These are phyloP conservation scores for Pythium aristosporum DNA, from an alignment of 352 stramenopile genomes.

Conservation along the genomic window DNA sequence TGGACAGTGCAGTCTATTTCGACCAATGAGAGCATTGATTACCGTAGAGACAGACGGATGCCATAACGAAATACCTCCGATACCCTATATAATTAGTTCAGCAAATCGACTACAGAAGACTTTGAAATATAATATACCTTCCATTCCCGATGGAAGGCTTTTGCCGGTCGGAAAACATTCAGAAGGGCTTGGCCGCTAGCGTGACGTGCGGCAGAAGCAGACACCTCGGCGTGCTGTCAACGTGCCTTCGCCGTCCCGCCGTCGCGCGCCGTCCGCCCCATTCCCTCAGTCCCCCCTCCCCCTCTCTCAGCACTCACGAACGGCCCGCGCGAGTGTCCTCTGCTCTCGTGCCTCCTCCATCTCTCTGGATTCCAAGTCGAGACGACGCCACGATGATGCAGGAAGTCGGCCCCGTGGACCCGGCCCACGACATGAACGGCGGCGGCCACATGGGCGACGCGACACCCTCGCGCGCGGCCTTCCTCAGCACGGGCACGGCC, in stretches of 20 bases:
- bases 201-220: constrained; percentile 32
- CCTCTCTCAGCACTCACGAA: neutral
- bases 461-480: constrained; percentile 62
- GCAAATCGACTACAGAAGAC: neutral
- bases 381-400: constrained; percentile 23
- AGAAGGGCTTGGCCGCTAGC: constrained; percentile 2
- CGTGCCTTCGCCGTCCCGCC: neutral
- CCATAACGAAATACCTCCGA: neutral
- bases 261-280: constrained; percentile 2
- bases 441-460: neutral
- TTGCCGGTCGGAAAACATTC: constrained; percentile 9
- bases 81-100: neutral
- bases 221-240: neutral
- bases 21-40: constrained; percentile 3
- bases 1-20: constrained; percentile 1
- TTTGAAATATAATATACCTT: neutral
- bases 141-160: neutral
- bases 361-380: neutral
- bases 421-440: constrained; percentile 6
- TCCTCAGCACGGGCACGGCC: constrained; percentile 73
- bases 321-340: neutral
- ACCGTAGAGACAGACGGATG: constrained; percentile 6
- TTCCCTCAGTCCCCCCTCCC: neutral
- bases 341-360: neutral
- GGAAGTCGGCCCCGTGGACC: constrained; percentile 10